Evolutionary conservation across 768 basidiomycete genomes (phyloP), one percentile per base, ranked within the genome.

Genomic region (Calocybe gangraenosa): DNA sequence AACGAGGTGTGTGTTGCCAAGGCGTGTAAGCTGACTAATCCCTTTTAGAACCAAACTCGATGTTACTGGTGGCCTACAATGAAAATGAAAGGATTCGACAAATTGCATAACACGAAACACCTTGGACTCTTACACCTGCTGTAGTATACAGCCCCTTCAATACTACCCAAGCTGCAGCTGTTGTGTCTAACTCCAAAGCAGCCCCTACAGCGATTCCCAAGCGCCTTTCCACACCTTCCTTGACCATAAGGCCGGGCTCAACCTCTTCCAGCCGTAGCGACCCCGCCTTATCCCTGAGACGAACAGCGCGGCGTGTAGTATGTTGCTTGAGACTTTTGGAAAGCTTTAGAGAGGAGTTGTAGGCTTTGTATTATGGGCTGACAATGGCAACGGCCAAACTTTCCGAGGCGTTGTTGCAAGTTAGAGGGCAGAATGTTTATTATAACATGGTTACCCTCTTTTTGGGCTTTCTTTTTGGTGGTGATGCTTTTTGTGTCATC

Each of bases 271-370:
- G 0, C 58, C 60, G 0, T 59, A 62, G 1, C 75, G 74, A 54
- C 77, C 75, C 0, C 65, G 84, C 46, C 60, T 83, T 39, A 83
- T 87, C 80, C 75, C 85, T 48, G 84, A 87, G 57, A 84, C 81
- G 5, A 85, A 85, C 55, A 77, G 77, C 1, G 82, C 82, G 7
- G 76, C 76, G 37, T 85, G 83, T 65, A 82, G 81, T 59, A 83
- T 83, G 6, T 81, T 84, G 57, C 65, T 75, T 14, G 84, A 83
- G 2, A 63, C 84, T n/a, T 17, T 76, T 73, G 22, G 78, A 85
- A 53, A 71, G 68, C 42, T 87, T 80, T 50, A 81, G 77, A 3
- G 81, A 76, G 1, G 75, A 80, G 14, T 65, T 87, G 8, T 87
- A 82, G 82, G 78, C 67, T 9, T 54, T 81, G 48, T 82, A 85